A percentile compares a stretch with the other conserved stretches of the same genome.
Conservation (phyloP, 2,329 filamentous ascomycete genomes). For the Alternaria sp. region DNA sequence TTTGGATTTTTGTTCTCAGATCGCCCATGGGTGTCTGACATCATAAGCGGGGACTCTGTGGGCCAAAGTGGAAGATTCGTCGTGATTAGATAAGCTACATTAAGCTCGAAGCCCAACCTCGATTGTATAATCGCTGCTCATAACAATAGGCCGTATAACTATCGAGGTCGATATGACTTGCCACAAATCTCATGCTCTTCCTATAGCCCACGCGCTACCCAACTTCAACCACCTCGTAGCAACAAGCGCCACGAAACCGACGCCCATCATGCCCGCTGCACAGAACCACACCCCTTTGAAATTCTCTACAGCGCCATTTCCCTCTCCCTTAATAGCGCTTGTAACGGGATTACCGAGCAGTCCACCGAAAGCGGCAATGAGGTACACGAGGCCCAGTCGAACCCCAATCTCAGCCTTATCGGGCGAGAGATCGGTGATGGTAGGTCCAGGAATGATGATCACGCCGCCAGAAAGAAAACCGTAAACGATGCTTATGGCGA, state of each 20-base stretch:
- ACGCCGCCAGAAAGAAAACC: constrained; percentile 56
- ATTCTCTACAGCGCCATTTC: constrained; percentile 45
- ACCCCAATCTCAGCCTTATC: constrained; percentile 54
- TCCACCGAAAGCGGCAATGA: constrained; percentile 58
- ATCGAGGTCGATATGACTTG: no score
- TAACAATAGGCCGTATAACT: no score
- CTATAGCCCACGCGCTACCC: constrained; percentile 15
- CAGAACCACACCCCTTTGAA: constrained; percentile 43
- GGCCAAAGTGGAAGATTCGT: not conserved
- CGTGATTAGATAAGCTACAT: constrained; percentile 1
- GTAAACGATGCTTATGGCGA: constrained; percentile 49
- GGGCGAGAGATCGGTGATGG: constrained; percentile 50
- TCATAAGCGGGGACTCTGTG: no score
- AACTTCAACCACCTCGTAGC: constrained; percentile 29
- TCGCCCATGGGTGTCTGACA: no score
- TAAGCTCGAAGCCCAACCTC: not conserved
- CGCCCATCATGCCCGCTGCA: constrained; percentile 47
- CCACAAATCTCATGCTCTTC: not conserved
- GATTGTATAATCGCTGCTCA: not conserved
- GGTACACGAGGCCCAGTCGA: constrained; percentile 62
- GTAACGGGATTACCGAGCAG: constrained; percentile 63
- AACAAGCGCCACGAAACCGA: constrained; percentile 24
- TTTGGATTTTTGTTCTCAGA: no score
- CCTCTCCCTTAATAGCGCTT: constrained; percentile 58
- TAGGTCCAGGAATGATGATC: constrained; percentile 53